Evolutionary conservation across 768 basidiomycete genomes (phyloP).

Genomic region (Lactifluus pinguis): DNA sequence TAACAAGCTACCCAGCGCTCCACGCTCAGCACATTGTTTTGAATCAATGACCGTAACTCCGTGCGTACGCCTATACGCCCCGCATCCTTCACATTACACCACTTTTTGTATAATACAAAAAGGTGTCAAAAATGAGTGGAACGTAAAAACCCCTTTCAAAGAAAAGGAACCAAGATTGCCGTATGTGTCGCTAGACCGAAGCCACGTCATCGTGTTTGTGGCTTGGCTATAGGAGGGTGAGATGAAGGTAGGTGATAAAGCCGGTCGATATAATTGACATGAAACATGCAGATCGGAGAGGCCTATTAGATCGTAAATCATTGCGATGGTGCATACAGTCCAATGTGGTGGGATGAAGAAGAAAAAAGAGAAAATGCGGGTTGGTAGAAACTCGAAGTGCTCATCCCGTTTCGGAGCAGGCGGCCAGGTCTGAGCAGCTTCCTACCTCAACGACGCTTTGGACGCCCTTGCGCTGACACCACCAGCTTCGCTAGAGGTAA

Average conservation of each 20-base stretch:
- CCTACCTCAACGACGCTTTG: slow-evolving; percentile 9
- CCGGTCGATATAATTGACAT: slow-evolving; percentile 2
- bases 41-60: not conserved
- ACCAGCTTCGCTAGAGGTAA: not conserved
- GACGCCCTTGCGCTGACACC: slow-evolving; percentile 1
- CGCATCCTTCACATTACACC: not conserved
- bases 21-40: not conserved
- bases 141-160: not conserved
- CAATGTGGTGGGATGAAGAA: not conserved
- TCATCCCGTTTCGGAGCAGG: not conserved
- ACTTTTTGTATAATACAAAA: slow-evolving; percentile 7
- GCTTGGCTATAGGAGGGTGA: not conserved
- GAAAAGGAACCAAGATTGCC: slow-evolving; percentile 1
- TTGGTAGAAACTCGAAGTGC: not conserved
- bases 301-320: slow-evolving; percentile 13
- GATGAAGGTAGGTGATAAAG: not conserved
- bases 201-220: not conserved
- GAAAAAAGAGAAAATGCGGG: not conserved
- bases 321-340: slow-evolving; percentile 1
- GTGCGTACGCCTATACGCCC: not conserved
- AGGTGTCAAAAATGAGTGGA: not conserved
- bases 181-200: not conserved
- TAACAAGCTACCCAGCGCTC: too few species aligned
- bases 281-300: slow-evolving; percentile 11
- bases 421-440: not conserved